These are phyloP conservation scores for Astrocystis sublimbata DNA, from an alignment of 495 filamentous ascomycete species.

Conservation along the genomic window DNA sequence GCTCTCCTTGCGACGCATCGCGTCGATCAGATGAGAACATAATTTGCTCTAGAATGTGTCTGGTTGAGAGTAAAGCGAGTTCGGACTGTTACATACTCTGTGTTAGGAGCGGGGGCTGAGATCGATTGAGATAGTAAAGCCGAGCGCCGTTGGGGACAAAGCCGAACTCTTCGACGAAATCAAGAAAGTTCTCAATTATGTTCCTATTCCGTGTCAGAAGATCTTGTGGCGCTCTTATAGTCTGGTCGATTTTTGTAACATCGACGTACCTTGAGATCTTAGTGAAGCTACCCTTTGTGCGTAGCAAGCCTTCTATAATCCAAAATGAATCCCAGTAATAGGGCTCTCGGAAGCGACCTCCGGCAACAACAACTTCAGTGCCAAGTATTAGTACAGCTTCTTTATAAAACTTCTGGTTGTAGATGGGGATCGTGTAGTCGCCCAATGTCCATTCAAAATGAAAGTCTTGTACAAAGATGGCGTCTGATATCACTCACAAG, in stretches of 20 bases:
- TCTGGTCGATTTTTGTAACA: neutral
- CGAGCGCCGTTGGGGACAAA: constrained; percentile 54
- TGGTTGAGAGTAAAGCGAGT: neutral
- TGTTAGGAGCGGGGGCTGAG: constrained; percentile 51
- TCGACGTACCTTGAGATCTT: constrained; percentile 40
- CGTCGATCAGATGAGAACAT: neutral
- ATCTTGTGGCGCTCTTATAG: neutral
- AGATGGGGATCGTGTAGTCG: neutral
- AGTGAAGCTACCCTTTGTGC: constrained; percentile 50
- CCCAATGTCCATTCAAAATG: neutral
- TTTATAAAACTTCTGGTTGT: neutral
- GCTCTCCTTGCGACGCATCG: no score
- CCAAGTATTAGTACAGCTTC: neutral
- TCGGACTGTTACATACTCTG: constrained; percentile 26
- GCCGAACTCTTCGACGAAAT: constrained; percentile 51
- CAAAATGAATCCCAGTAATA: constrained; percentile 58
- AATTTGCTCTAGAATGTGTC: neutral
- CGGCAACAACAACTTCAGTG: constrained; percentile 47
- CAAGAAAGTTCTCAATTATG: constrained; percentile 55
- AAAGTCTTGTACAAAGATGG: neutral
- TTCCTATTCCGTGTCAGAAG: constrained; percentile 28
- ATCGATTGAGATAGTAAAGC: constrained; percentile 51
- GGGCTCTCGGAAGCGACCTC: constrained; percentile 52
- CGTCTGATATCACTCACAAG: constrained; percentile 16
- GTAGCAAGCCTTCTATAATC: constrained; percentile 52